These are phyloP conservation scores for Pseudopyricularia cyperi DNA, from an alignment of 2,329 filamentous ascomycete genomes.

Conservation along the genomic window DNA sequence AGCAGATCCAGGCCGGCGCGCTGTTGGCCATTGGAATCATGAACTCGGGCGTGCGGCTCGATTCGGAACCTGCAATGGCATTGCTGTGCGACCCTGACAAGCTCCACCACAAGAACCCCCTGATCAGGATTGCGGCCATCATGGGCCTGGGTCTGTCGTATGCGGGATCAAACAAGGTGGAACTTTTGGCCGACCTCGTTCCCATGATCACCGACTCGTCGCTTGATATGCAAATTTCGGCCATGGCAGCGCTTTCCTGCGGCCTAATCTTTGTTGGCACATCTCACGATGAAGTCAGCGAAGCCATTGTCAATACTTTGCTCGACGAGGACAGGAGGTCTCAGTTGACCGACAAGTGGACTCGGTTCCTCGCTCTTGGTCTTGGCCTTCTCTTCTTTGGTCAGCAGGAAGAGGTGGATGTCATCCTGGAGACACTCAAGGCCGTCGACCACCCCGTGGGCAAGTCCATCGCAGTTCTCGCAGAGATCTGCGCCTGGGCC, in stretches of 20 bases:
- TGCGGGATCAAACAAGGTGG: slow-evolving; percentile 84
- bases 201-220: slow-evolving; percentile 78
- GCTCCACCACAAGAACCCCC: slow-evolving; percentile 63
- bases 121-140: slow-evolving; percentile 71
- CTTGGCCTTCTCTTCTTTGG: slow-evolving; percentile 92
- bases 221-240: slow-evolving; percentile 87
- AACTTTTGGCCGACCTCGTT: slow-evolving; percentile 71
- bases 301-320: slow-evolving; percentile 82
- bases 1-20: slow-evolving; percentile 77
- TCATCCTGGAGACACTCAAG: slow-evolving; percentile 92
- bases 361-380: slow-evolving; percentile 87
- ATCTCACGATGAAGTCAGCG: slow-evolving; percentile 78
- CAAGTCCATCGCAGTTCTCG: slow-evolving; percentile 85
- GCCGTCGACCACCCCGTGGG: slow-evolving; percentile 95
- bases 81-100: slow-evolving; percentile 71
- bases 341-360: slow-evolving; percentile 97
- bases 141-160: slow-evolving; percentile 95
- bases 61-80: slow-evolving; percentile 82
- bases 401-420: slow-evolving; percentile 95
- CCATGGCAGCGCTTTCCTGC: slow-evolving; percentile 85
- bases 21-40: slow-evolving; percentile 90
- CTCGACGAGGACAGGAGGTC: slow-evolving; percentile 85
- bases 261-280: slow-evolving; percentile 90
- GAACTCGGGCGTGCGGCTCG: slow-evolving; percentile 80
- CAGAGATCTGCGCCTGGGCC: slow-evolving; percentile 95